phyloP scores from a whole-genome alignment of 768 basidiomycete genomes.

The Zangia roseola region DNA sequence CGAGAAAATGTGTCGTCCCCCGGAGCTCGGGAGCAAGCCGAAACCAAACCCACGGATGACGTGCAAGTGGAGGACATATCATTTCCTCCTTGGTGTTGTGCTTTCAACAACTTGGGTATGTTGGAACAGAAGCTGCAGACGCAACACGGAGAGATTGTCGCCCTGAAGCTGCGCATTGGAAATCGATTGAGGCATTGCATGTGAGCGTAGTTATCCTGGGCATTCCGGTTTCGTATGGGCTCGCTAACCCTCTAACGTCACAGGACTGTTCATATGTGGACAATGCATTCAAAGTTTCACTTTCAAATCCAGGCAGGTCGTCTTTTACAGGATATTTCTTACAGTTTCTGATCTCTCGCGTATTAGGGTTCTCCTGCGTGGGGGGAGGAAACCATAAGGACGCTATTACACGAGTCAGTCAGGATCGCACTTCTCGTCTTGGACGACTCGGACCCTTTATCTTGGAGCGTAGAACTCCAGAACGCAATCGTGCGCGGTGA shows the following conservation, averaged over 20 bases:
- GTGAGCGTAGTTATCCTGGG: background rate
- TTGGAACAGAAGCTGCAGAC: conserved; percentile 12
- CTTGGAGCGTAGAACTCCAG: no score
- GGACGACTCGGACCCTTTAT: background rate
- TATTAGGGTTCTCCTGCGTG: conserved; percentile 19
- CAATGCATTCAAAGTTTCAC: conserved; percentile 15
- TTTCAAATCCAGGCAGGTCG: conserved; percentile 15
- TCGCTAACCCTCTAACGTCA: background rate
- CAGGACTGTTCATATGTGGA: conserved; percentile 18
- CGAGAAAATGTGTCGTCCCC: background rate
- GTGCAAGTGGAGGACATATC: no score
- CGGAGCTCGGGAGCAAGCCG: background rate
- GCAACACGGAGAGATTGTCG: conserved; percentile 2
- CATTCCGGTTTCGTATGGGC: background rate
- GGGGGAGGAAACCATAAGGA: conserved; percentile 18
- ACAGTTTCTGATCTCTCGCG: background rate
- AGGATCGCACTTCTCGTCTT: conserved; percentile 17
- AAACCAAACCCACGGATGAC: no score
- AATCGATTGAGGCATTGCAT: conserved; percentile 7
- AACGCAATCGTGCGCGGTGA: no score
- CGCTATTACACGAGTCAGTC: conserved; percentile 13
- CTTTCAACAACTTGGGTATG: conserved; percentile 16
- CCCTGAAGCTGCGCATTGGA: conserved; percentile 8
- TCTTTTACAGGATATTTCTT: no score
- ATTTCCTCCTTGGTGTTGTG: conserved; percentile 7